These are phyloP conservation scores for Dovyalis caffra DNA, from an alignment of 345 rosid genomes.

Conservation along the genomic window DNA sequence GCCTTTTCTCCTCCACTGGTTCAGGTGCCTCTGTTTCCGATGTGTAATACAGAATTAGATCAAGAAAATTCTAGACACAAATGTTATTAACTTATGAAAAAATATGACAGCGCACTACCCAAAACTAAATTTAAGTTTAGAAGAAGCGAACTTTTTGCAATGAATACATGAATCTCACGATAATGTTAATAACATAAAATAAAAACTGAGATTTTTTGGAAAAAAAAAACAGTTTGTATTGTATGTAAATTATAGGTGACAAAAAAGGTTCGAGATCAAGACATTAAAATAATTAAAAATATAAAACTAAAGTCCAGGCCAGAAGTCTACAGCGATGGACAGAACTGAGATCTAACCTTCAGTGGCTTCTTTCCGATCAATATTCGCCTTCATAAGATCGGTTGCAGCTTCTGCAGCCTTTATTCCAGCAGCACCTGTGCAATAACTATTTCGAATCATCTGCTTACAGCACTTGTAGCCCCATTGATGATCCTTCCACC, in stretches of 20 bases:
- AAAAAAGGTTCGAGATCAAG: background rate
- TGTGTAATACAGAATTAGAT: background rate
- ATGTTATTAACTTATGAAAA: background rate
- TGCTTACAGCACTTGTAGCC: conserved; percentile 83
- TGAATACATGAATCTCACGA: background rate
- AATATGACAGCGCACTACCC: background rate
- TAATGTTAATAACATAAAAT: background rate
- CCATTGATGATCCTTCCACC: conserved; percentile 94
- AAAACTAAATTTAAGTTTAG: background rate
- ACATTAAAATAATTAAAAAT: too few relatives aligned
- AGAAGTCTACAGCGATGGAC: background rate
- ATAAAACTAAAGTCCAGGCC: too few relatives aligned
- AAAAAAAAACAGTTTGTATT: too few relatives aligned
- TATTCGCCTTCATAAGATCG: conserved; percentile 68
- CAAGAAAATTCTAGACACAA: background rate
- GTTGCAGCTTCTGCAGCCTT: conserved; percentile 74
- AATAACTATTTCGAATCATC: conserved; percentile 66
- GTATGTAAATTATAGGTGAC: too few relatives aligned
- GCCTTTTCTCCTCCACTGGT: conserved; percentile 59
- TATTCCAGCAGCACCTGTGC: conserved; percentile 79
- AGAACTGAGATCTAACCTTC: conserved; percentile 39
- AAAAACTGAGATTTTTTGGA: too few relatives aligned
- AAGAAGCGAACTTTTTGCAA: background rate
- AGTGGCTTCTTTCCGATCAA: conserved; percentile 50
- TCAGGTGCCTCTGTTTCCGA: conserved; percentile 32